Base-by-base conservation (phyloP, 176 grass and related monocot species). In the Eleusine coracana region DNA sequence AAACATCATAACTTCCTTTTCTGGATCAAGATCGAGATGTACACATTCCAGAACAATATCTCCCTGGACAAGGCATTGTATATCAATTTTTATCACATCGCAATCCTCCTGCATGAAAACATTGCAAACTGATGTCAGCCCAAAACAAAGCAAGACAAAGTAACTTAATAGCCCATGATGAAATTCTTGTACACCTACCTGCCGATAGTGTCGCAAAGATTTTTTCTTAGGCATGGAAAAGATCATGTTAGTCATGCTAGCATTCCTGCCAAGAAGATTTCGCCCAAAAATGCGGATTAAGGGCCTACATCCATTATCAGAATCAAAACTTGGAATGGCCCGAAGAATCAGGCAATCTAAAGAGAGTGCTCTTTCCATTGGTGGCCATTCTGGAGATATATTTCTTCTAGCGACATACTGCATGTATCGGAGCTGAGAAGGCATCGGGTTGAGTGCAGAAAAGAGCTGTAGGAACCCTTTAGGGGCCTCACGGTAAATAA, bases 1-100 rank as follows among this genome's bases (percentile, higher is more conserved):
- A 72, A 98, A 98, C 96, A 98, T 98, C 96, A 98, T 98, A 77
- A 98, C 88, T 69, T 98, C 96, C 87, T 92, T 95, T 73, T 90
- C 96, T 39, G 87, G 87, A 91, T 98, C 96, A 75, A 98, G 87
- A 71, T 98, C 96, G 25, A 95, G 88, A 94, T 98, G 96, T 63
- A 95, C 92, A 82, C 96, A 95, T 87, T 98, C 96, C 89, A 98
- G 84, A 76, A 98, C 92, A 83, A 98, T 89, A 84, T 98, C 96
- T 71, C 92, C 96, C 80, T 98, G 96, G 84, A 98, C 96, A 73
- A 90, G 83, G 86, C 96, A 98, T 70, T 98, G 92, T 79, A 98
- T 91, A 78, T 98, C 96, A 84, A 98, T 98, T 91, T 98, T 98
- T 83, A 98, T 93, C 39, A 98, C 96, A 37, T 95, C 89, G 60